Base-by-base conservation (phyloP, 1,139 yeast species). In the Scheffersomyces segobiensis region DNA sequence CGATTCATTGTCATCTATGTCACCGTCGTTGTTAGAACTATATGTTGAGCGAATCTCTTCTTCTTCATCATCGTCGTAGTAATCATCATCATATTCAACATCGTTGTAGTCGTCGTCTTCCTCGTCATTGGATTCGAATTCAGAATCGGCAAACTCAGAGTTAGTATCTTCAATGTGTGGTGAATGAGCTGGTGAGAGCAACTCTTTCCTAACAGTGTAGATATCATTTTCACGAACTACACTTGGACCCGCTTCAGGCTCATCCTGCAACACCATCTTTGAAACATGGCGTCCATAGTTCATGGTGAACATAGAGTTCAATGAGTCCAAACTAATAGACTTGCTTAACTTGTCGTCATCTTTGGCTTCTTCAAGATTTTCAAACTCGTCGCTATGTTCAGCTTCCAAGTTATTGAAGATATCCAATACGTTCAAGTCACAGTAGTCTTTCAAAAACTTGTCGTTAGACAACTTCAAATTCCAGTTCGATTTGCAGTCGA, bases 361-460 rank as follows among this genome's bases (percentile, higher is more conserved):
- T 1, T 56, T 49, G 19, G 55, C 48, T 46, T 53, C 58, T 48
- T 53, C 55, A 20, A 55, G 59, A 24, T 59, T 58, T 26, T 48
- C 46, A 46, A 60, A 57, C 46, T 62, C 69, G 39, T 63, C 64
- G 24, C 60, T 57, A 47, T 57, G 57, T 4, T 55, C 61, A 14
- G 52, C 52, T 14, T 65, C 67, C 57, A 75, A 69, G 48, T 65
- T 62, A 53, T 72, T 73, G 65, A 83, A 76, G 58, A 85, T 70
- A 69, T 87, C 93, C 67, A 88, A 74, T 1, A 87, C 91, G 64
- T 87, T 87, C 54, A 87, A 79, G 67, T 88, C 92, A 60, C 92
- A 86, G 63, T 83, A 78, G 67, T 82, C 80, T 63, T 74, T 70
- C 63, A 83, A 65, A 81, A 75, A 67, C 80, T 89, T 75, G 24